Evolutionary conservation across 2,329 filamentous ascomycete genomes (phyloP).

Genomic region (Sordariomycetes sp.): DNA sequence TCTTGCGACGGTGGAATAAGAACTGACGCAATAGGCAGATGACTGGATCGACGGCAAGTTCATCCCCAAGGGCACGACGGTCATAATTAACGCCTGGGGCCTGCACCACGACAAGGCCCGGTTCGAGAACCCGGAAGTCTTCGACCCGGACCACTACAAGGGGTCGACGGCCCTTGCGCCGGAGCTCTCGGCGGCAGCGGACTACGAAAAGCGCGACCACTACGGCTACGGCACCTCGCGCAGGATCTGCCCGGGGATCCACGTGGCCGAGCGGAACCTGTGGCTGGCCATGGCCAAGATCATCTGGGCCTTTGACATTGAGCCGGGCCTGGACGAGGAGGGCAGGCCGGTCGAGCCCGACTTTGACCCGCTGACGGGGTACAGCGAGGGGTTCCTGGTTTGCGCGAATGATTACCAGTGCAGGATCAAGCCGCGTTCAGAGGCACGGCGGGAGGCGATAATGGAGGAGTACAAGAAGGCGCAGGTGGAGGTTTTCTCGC

Average conservation of each 20-base stretch:
- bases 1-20: background rate
- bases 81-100: slow-evolving; percentile 23
- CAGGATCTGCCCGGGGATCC: slow-evolving; percentile 34
- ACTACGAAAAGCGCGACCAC: slow-evolving; percentile 20
- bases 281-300: slow-evolving; percentile 24
- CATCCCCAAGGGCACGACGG: slow-evolving; percentile 25
- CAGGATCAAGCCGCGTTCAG: background rate
- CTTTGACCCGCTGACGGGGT: background rate
- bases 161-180: slow-evolving; percentile 16
- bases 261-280: slow-evolving; percentile 35
- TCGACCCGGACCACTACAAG: slow-evolving; percentile 16
- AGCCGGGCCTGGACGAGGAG: slow-evolving; percentile 5
- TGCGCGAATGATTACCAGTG: background rate
- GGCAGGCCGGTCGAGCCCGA: background rate
- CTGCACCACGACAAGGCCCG: slow-evolving; percentile 19
- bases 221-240: slow-evolving; percentile 35
- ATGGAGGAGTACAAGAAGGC: background rate
- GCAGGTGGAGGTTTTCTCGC: background rate
- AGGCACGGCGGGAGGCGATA: background rate
- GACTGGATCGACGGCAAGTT: slow-evolving; percentile 25
- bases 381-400: background rate
- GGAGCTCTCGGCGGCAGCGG: slow-evolving; percentile 13
- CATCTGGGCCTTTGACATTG: slow-evolving; percentile 31
- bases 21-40: slow-evolving; percentile 14
- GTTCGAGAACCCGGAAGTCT: slow-evolving; percentile 16